These are phyloP conservation scores for Leccinum rimulosum DNA, from an alignment of 768 basidiomycete species.

Conservation along the genomic window DNA sequence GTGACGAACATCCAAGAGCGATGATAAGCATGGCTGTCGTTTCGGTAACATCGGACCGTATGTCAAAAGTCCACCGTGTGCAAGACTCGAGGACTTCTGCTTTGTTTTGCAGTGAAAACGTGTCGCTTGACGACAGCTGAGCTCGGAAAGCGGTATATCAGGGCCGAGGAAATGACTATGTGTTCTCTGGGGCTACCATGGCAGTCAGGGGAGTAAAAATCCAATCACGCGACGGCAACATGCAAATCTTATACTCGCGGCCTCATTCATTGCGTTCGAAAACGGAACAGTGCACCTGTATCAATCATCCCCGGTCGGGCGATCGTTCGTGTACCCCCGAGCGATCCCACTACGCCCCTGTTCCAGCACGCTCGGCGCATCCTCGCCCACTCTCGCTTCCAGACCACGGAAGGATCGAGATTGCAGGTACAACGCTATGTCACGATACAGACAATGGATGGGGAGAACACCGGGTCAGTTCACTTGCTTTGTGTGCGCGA, in stretches of 20 bases:
- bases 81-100: too few relatives aligned
- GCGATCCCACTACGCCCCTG: constrained; percentile 91
- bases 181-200: neutral
- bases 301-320: constrained; percentile 2
- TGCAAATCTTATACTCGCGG: neutral
- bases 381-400: constrained; percentile 73
- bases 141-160: neutral
- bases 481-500: constrained; percentile 10
- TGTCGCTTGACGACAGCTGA: neutral
- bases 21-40: neutral
- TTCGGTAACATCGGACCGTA: neutral
- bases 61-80: neutral
- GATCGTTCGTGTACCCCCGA: constrained; percentile 72
- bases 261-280: neutral
- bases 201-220: neutral
- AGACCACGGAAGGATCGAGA: constrained; percentile 77
- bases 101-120: neutral
- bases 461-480: neutral
- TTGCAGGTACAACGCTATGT: constrained; percentile 68
- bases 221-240: neutral
- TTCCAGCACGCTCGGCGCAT: constrained; percentile 78
- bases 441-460: constrained; percentile 3
- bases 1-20: neutral
- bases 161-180: neutral
- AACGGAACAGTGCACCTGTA: neutral